Evolutionary conservation across 352 stramenopile genomes (phyloP).

Genomic region (Elongisporangium prolatum): DNA sequence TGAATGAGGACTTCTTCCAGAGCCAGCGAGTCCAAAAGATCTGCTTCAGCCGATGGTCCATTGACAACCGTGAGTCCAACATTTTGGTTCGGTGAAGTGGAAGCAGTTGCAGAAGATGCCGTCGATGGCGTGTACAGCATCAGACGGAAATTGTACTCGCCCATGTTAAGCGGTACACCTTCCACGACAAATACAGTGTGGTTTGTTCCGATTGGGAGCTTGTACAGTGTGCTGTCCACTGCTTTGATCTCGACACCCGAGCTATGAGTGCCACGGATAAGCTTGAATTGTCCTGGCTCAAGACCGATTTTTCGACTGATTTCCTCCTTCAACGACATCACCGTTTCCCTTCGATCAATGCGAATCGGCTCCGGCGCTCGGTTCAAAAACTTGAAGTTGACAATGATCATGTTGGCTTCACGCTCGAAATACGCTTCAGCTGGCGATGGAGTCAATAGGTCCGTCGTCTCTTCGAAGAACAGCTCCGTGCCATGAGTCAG

Average conservation of each 20-base stretch:
- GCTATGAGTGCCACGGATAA: conserved; percentile 65
- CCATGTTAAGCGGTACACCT: conserved; percentile 55
- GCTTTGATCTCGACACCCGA: conserved; percentile 78
- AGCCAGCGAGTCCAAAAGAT: conserved; percentile 31
- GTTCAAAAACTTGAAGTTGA: conserved; percentile 67
- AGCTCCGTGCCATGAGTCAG: conserved; percentile 66
- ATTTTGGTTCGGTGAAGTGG: conserved; percentile 10
- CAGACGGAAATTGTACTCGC: conserved; percentile 76
- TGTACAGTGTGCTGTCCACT: conserved; percentile 69
- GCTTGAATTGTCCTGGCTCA: conserved; percentile 56
- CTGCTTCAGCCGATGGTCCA: conserved; percentile 7
- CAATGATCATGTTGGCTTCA: conserved; percentile 71
- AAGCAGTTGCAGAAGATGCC: conserved; percentile 1
- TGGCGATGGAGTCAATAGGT: conserved; percentile 36
- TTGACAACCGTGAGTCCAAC: conserved; percentile 17
- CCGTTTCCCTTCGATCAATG: conserved; percentile 72
- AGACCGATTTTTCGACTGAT: conserved; percentile 49
- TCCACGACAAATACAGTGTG: conserved; percentile 62
- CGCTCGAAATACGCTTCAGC: conserved; percentile 68
- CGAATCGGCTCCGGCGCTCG: conserved; percentile 39
- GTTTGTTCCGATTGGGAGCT: conserved; percentile 68
- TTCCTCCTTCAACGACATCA: conserved; percentile 48
- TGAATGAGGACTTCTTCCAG: conserved; percentile 56
- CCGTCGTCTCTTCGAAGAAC: conserved; percentile 64
- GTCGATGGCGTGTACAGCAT: conserved; percentile 40